A percentile compares a stretch with the other conserved stretches of the same genome.
phyloP scores from a whole-genome alignment of 305 asterid genomes.

The Striga hermonthica region DNA sequence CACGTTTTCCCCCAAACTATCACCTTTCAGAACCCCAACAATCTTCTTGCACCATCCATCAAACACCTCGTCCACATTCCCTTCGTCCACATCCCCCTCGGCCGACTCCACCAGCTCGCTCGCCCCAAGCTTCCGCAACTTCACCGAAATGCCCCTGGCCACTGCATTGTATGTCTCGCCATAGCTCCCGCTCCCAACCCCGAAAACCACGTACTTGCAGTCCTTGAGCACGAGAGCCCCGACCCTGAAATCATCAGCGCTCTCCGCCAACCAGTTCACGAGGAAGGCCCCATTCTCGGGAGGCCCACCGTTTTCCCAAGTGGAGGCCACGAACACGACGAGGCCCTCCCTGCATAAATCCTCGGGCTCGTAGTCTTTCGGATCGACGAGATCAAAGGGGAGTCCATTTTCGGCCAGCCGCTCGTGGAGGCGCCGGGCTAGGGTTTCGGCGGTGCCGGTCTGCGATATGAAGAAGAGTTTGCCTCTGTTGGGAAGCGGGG shows the following conservation, averaged over 20 bases:
- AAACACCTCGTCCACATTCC: conserved; percentile 64
- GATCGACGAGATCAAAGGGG: conserved; percentile 71
- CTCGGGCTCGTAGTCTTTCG: conserved; percentile 80
- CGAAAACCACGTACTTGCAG: conserved; percentile 69
- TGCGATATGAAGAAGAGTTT: conserved; percentile 67
- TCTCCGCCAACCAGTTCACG: conserved; percentile 80
- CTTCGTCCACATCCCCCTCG: conserved; percentile 82
- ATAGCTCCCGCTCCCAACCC: conserved; percentile 79
- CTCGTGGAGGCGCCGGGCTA: conserved; percentile 69
- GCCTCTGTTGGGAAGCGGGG: conserved; percentile 46
- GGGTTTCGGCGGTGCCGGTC: conserved; percentile 71
- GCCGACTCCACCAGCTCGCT: conserved; percentile 60
- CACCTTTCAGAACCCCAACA: conserved; percentile 53
- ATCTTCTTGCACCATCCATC: conserved; percentile 66
- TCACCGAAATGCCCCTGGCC: conserved; percentile 48
- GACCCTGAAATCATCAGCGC: conserved; percentile 86
- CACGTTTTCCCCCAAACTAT: conserved; percentile 34
- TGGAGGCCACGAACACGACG: conserved; percentile 66
- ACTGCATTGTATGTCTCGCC: conserved; percentile 69
- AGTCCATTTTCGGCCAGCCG: conserved; percentile 45
- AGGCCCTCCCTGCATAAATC: conserved; percentile 62
- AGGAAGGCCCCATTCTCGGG: conserved; percentile 65
- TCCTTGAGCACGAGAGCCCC: conserved; percentile 63
- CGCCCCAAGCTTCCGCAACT: conserved; percentile 73
- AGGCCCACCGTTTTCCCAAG: conserved; percentile 80